Evolutionary conservation across 345 rosid genomes (phyloP).

Genomic region (Brassica cretica): DNA sequence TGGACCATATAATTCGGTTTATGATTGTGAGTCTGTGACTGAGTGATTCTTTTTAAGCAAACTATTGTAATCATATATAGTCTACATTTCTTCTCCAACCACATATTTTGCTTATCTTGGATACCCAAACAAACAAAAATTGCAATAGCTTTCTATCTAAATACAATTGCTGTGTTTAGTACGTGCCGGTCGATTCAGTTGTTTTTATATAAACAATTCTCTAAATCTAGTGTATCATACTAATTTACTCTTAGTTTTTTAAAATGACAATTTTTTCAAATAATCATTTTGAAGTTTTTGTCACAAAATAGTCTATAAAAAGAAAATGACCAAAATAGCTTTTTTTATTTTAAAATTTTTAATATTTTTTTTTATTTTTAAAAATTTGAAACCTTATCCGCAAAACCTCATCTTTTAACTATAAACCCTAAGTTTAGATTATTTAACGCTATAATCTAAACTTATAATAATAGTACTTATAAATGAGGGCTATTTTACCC

Average conservation of each 20-base stretch:
- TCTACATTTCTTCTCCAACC: conserved; percentile 23
- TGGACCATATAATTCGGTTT: neutral
- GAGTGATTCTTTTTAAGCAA: conserved; percentile 9
- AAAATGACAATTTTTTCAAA: no score
- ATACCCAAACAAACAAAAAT: neutral
- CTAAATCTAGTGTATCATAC: neutral
- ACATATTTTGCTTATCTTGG: conserved; percentile 22
- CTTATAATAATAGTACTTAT: no score
- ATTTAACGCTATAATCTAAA: no score
- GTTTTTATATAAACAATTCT: neutral
- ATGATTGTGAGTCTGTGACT: conserved; percentile 33
- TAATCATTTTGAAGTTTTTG: no score
- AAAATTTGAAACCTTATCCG: no score
- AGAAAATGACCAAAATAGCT: no score
- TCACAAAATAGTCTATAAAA: no score
- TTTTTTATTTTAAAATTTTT: no score
- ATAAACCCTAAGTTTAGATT: no score
- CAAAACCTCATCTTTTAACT: no score
- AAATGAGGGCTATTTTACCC: no score
- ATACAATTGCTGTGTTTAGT: neutral
- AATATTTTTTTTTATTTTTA: no score
- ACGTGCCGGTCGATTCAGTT: conserved; percentile 1
- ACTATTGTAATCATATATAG: neutral
- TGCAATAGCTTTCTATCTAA: neutral
- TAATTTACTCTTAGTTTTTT: neutral